Base-by-base conservation (phyloP, 2,329 filamentous ascomycete genomes). In the Epichloe amarillans region DNA sequence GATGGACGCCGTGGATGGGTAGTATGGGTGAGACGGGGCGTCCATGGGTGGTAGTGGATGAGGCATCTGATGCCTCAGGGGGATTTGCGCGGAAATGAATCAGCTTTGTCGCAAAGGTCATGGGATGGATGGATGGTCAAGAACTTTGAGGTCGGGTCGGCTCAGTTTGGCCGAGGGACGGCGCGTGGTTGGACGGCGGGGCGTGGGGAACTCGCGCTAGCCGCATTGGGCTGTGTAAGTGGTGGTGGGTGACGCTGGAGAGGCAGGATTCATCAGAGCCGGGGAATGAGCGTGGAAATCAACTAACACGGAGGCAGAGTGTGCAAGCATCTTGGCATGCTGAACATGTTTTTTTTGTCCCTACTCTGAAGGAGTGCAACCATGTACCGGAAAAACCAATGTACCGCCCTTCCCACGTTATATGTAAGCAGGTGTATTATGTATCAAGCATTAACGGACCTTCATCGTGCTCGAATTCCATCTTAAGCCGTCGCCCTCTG, bases 1-100 rank as follows among this genome's bases (percentile, higher is more conserved):
- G 30, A 80, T 69, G 14, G 54, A 52, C 15, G 69, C 67, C 42
- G 64, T 63, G 3, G 60, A 60, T 0, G 77, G 77, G 55, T 71
- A 72, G 55, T 80, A 80, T 0, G 77, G 76, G 55, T 80, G 75
- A 4, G 45, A 49, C 10, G 40, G 46, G 26, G 49, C 33, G 21
- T 50, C 49, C 50, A 51, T 53, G 4, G 6, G 26, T 4, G 10
- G 23, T 10, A 4, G 14, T 4, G 14, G 41, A 23, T 15, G 3
- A 43, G 41, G 23, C 41, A 23, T 26, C 2, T 26, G n/a, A 11
- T 4, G n/a, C 26, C 7, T 7, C 8, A 2, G 21, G 17, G 17
- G n/a, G n/a, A 17, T 17, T 21, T 19, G 39, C n/a, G 39, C 6
- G 39, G 39, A 17, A 40, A 40, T 11, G 11, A 17, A 40, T 15